These are phyloP conservation scores for Epicoccum sorghinum DNA, from an alignment of 2,329 filamentous ascomycete species.

Conservation along the genomic window DNA sequence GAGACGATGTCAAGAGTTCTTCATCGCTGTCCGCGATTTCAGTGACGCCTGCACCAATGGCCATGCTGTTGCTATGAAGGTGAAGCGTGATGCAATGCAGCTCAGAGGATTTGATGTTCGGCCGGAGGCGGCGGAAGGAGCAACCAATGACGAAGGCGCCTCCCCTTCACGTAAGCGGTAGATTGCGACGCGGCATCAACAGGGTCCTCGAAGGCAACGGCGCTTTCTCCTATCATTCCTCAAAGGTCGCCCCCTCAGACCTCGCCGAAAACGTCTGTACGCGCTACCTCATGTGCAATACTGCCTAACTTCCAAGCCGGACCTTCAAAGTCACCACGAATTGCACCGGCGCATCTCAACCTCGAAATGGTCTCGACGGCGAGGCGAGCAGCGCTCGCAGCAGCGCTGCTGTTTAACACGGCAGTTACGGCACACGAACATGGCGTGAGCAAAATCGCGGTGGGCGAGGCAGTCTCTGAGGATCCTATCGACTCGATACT, in stretches of 20 bases:
- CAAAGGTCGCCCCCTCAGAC: neutral
- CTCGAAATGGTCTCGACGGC: conserved; percentile 17
- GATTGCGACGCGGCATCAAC: conserved; percentile 31
- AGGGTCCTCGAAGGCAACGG: conserved; percentile 14
- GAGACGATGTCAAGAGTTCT: conserved; percentile 40
- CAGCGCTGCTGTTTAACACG: conserved; percentile 34
- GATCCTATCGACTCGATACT: conserved; percentile 71
- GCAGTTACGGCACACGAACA: conserved; percentile 48
- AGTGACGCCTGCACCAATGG: conserved; percentile 20
- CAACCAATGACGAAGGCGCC: conserved; percentile 27
- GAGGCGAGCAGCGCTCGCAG: conserved; percentile 23
- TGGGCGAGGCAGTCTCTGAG: conserved; percentile 46
- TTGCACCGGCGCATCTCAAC: conserved; percentile 7
- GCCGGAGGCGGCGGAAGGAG: conserved; percentile 12
- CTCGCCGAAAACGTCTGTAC: neutral
- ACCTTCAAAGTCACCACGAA: conserved; percentile 15
- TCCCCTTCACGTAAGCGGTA: conserved; percentile 35
- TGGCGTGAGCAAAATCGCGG: conserved; percentile 46
- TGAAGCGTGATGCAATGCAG: neutral
- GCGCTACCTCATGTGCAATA: conserved; percentile 11
- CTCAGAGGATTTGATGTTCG: conserved; percentile 6
- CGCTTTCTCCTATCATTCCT: conserved; percentile 1
- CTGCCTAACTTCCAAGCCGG: conserved; percentile 23
- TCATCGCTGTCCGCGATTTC: conserved; percentile 45
- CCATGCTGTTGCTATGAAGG: conserved; percentile 29